Evolutionary conservation across 352 stramenopile species (phyloP).

Genomic region (Phytophthora sansomeana): DNA sequence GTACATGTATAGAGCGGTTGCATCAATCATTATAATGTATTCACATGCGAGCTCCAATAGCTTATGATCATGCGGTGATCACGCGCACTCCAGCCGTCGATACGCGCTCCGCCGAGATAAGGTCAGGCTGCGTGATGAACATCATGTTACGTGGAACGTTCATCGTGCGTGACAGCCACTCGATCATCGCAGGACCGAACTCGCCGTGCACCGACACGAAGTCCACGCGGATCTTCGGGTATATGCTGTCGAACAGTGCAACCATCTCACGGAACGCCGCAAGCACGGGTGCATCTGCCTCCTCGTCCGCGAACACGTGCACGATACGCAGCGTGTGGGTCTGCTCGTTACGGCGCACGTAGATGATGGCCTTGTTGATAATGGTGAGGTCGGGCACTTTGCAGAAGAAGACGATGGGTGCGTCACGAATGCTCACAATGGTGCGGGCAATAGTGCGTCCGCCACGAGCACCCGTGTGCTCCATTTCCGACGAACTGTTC

Average conservation of each 20-base stretch:
- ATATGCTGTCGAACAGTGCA: slow-evolving; percentile 81
- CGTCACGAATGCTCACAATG: slow-evolving; percentile 84
- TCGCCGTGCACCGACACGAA: slow-evolving; percentile 67
- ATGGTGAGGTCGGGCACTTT: slow-evolving; percentile 92
- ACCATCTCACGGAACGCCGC: slow-evolving; percentile 51
- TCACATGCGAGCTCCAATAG: background rate
- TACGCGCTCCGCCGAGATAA: slow-evolving; percentile 64
- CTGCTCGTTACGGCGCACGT: slow-evolving; percentile 94
- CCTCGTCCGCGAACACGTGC: slow-evolving; percentile 54
- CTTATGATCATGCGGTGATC: slow-evolving; percentile 56
- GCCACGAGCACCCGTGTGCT: slow-evolving; percentile 75
- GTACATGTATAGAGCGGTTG: too few species aligned
- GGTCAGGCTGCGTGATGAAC: slow-evolving; percentile 90
- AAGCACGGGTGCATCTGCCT: slow-evolving; percentile 14
- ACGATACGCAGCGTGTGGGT: slow-evolving; percentile 91
- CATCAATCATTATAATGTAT: background rate
- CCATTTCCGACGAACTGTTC: slow-evolving; percentile 18
- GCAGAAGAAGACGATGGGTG: slow-evolving; percentile 93
- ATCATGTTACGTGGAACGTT: slow-evolving; percentile 86
- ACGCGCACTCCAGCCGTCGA: slow-evolving; percentile 74
- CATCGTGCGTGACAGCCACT: slow-evolving; percentile 76
- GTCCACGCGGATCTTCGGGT: slow-evolving; percentile 85
- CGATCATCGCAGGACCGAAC: slow-evolving; percentile 70
- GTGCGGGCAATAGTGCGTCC: slow-evolving; percentile 83
- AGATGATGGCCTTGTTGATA: slow-evolving; percentile 96